Evolutionary conservation across 257 asterid species (phyloP).

Genomic region (Solanum okadae): DNA sequence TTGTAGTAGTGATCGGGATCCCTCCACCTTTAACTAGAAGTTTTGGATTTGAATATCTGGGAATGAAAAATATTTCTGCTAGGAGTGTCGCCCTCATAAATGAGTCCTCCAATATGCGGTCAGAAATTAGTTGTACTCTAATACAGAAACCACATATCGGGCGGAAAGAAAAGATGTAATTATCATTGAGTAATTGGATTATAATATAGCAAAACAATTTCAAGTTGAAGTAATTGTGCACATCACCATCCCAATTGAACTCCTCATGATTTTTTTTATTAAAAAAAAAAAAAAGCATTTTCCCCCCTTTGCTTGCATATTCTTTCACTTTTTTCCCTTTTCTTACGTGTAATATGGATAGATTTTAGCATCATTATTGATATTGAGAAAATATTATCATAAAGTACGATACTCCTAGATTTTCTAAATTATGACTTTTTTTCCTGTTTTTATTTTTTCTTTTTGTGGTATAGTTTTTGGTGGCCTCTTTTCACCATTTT

Average conservation of each 20-base stretch:
- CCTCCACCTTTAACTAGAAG: neutral
- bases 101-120: neutral
- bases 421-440: conserved; percentile 8
- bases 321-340: neutral
- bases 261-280: neutral
- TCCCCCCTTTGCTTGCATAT: neutral
- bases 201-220: neutral
- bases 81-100: fast-evolving
- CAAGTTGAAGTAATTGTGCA: neutral
- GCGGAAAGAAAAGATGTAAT: neutral
- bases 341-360: conserved; percentile 25
- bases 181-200: neutral
- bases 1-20: neutral
- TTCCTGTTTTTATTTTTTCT: neutral
- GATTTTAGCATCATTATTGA: conserved; percentile 18
- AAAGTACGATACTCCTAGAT: conserved; percentile 22
- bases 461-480: conserved; percentile 22
- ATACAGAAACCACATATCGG: neutral
- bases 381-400: conserved; percentile 17
- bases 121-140: neutral
- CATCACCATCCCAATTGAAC: neutral
- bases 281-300: neutral
- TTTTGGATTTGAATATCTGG: fast-evolving
- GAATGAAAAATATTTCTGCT: fast-evolving
- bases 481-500: neutral